These are phyloP conservation scores for Ustilaginoidea virens DNA, from an alignment of 2,329 filamentous ascomycete species.

Conservation along the genomic window DNA sequence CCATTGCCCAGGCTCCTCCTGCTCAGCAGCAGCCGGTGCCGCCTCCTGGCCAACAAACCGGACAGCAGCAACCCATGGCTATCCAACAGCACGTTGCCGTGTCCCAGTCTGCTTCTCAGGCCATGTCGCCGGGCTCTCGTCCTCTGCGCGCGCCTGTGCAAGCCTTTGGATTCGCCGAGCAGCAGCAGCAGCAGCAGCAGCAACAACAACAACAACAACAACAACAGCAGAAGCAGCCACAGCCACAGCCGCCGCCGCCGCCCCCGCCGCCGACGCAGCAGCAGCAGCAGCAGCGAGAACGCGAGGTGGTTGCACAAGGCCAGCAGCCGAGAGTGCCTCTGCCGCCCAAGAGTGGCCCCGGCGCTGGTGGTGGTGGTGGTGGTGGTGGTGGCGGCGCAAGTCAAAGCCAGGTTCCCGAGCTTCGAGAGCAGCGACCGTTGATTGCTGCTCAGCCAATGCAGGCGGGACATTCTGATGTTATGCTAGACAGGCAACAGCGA, in stretches of 20 bases:
- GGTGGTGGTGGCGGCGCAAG: conserved; percentile 1
- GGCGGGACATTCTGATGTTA: conserved; percentile 3
- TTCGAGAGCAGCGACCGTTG: conserved; percentile 6
- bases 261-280: conserved; percentile 5
- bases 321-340: conserved; percentile 4
- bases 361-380: too few species aligned
- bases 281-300: conserved; percentile 10
- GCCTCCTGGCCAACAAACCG: conserved; percentile 29
- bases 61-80: conserved; percentile 15
- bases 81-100: conserved; percentile 23
- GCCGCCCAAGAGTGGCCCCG: conserved; percentile 2
- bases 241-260: background rate
- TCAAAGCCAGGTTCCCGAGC: conserved; percentile 4
- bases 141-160: conserved; percentile 27
- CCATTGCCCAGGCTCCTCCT: conserved; percentile 26
- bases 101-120: conserved; percentile 22
- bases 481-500: conserved; percentile 9
- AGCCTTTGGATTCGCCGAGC: conserved; percentile 29
- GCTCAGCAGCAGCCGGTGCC: conserved; percentile 2
- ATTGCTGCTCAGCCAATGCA: conserved; percentile 4
- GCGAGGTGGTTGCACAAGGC: conserved; percentile 4
- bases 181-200: conserved; percentile 1
- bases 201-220: conserved; percentile 5
- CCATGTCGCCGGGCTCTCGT: conserved; percentile 30
- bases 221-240: conserved; percentile 13